These are phyloP conservation scores for Helenozyma rhizophorensis DNA, from an alignment of 805 yeast species.

Conservation along the genomic window DNA sequence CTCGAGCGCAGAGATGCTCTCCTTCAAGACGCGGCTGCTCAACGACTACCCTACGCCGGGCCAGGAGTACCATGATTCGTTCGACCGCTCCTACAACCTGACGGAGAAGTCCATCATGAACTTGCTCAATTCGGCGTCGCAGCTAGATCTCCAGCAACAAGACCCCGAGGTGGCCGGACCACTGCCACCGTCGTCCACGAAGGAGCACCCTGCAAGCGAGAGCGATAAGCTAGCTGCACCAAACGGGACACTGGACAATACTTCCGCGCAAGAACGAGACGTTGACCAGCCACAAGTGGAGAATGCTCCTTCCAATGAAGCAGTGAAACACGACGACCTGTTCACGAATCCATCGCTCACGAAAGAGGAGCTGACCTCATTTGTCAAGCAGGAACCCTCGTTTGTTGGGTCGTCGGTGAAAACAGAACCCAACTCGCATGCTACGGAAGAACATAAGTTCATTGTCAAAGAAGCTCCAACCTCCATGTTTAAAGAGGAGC, in stretches of 20 bases:
- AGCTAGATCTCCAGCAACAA: conserved; percentile 5
- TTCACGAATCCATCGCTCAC: no score
- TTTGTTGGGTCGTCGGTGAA: background rate
- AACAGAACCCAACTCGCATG: background rate
- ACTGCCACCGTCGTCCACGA: no score
- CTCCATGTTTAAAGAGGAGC: background rate
- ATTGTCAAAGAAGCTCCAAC: no score
- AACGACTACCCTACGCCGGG: background rate
- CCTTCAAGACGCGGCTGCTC: conserved; percentile 1
- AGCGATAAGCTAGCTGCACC: no score
- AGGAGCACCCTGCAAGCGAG: no score
- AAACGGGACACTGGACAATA: no score
- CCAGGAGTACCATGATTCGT: conserved; percentile 24
- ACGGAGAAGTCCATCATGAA: conserved; percentile 40
- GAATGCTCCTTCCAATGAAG: no score
- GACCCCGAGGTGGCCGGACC: no score
- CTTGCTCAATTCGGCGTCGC: conserved; percentile 24
- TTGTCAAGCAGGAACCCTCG: background rate
- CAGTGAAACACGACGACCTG: no score
- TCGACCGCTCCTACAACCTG: conserved; percentile 31
- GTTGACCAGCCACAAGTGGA: no score
- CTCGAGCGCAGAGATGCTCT: conserved; percentile 5
- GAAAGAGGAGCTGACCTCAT: background rate
- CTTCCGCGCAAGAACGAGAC: no score
- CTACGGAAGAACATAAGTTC: background rate